Base-by-base conservation (phyloP, 106 monocot species). In the Dioscorea zingiberensis region DNA sequence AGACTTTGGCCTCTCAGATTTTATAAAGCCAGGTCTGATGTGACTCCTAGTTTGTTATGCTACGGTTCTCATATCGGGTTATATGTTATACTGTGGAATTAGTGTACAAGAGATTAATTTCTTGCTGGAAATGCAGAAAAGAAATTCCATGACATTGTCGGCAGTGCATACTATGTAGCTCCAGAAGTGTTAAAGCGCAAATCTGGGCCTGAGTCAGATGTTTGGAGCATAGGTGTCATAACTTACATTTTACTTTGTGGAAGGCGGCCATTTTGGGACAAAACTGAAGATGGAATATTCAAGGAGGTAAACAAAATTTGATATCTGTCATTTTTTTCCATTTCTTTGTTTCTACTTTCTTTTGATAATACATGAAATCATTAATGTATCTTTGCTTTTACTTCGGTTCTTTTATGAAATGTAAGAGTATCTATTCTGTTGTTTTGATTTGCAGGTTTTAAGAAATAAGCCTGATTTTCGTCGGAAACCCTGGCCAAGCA, bases 211-310 rank as follows among this genome's bases (percentile, higher is more conserved):
- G 94, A 90, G 59, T 94, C 94, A 21, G 94, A 94, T 82, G 94
- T 83, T 65, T 94, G 94, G 94, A 94, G 94, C 59, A 90, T 94
- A 68, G 94, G 94, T 15, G 94, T 94, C 18, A 94, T 94, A 57
- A 94, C 94, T 3, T 94, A 94, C 63, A 94, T 94, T 71, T 77
- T 94, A 44, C 87, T 94, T 17, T 90, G 94, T 76, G 94, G 94
- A 62, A 77, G 83, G 21, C 84, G 94, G 0, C 94, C 94, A 19
- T 94, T 94, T 87, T 94, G 94, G 94, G 90, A 90, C 78, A 87
- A 74, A 76, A 94, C 94, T 4, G 90, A 94, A 49, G 90, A 94
- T 76, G 94, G 94, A 54, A 83, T 94, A 68, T 87, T 94, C 56
- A 90, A 76, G 58, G 94, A 94, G 90, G 94, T 90, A 78, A 44